Evolutionary conservation across 106 monocot species (phyloP), one percentile per base, ranked within the genome.

Genomic region (Alisma plantagoaquatica): DNA sequence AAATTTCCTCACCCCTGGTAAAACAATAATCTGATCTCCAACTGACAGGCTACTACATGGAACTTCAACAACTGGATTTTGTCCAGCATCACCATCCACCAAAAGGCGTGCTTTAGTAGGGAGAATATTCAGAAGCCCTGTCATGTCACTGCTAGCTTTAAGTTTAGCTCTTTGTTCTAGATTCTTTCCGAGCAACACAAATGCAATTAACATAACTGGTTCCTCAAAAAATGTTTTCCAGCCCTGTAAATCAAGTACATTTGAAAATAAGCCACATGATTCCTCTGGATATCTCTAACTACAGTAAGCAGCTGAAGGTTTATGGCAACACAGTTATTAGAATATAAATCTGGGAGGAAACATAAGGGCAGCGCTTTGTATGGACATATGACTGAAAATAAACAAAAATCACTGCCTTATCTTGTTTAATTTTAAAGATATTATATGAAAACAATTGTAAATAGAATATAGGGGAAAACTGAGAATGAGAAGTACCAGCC

Each of bases 201-300:
- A 98, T 49, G 98, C 90, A 65, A 98, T 78, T 33, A 98, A 68
- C 98, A 98, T 98, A 64, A 98, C 76, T 42, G 98, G 98, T 64
- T 98, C 98, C 63, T 98, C 98, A 77, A 98, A 98, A 64, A 90
- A 98, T 54, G 81, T 79, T 62, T 76, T 86, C 98, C 98, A 98
- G 41, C 98, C 90, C 96, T 96, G 80, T 64, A 71, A 53, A 1
- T 35, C n/a, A n/a, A n/a, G n/a, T n/a, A n/a, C n/a, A n/a, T n/a
- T n/a, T n/a, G n/a, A n/a, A n/a, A n/a, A n/a, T n/a, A n/a, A n/a
- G n/a, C n/a, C n/a, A n/a, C n/a, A n/a, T n/a, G n/a, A n/a, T n/a
- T n/a, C n/a, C n/a, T n/a, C n/a, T n/a, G n/a, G n/a, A n/a, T n/a
- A n/a, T n/a, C n/a, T n/a, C n/a, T n/a, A n/a, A n/a, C n/a, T n/a